These are phyloP conservation scores for Syzygium oleosum DNA, from an alignment of 345 rosid species.

Conservation along the genomic window DNA sequence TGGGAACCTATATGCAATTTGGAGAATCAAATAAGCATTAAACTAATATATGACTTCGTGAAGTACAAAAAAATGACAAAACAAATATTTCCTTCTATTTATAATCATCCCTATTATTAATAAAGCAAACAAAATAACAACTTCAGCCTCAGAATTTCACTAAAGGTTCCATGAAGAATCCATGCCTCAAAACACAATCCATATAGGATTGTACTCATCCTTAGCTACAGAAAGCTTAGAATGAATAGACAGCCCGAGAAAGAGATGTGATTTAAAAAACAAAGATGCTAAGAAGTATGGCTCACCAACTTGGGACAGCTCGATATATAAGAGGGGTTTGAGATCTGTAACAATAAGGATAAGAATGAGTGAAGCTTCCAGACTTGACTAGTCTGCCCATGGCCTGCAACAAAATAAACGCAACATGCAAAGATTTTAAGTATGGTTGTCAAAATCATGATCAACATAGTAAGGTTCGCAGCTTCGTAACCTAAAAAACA, in stretches of 20 bases:
- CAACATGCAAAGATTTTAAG: background rate
- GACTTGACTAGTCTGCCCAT: slow-evolving; percentile 87
- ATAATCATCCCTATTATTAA: background rate
- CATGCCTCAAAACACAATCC: background rate
- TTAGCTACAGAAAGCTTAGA: background rate
- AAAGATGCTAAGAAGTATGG: background rate
- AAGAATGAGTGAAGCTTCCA: slow-evolving; percentile 76
- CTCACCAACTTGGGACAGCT: slow-evolving; percentile 97
- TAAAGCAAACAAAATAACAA: background rate
- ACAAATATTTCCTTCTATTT: background rate
- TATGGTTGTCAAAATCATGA: background rate
- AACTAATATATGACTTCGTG: background rate
- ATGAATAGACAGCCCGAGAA: background rate
- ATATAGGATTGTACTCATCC: background rate
- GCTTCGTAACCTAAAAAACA: background rate
- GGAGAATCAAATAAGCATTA: background rate
- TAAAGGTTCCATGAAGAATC: background rate
- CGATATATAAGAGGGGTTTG: slow-evolving; percentile 91
- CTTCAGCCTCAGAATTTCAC: background rate
- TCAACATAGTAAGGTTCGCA: background rate
- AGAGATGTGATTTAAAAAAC: background rate
- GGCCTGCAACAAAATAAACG: slow-evolving; percentile 38
- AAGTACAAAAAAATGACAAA: background rate
- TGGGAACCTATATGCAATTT: background rate
- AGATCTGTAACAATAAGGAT: slow-evolving; percentile 95